phyloP scores from a whole-genome alignment of 768 basidiomycete genomes.

The Thelephora aurantiotincta region DNA sequence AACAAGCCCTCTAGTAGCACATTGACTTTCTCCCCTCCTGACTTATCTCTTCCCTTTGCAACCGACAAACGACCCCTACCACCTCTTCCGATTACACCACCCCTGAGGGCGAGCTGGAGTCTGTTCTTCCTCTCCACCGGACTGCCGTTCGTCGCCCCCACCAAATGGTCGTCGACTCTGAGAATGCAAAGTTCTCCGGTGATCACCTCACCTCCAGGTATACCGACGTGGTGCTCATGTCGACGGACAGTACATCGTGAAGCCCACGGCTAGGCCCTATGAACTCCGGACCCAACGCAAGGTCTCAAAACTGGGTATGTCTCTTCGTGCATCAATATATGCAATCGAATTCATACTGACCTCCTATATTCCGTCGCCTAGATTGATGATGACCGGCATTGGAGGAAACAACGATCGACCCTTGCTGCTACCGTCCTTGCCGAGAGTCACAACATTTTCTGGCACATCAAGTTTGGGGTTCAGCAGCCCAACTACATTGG shows the following conservation, averaged over 20 bases:
- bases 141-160: conserved; percentile 70
- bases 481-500: conserved; percentile 98
- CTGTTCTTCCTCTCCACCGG: conserved; percentile 62
- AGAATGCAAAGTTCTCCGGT: conserved; percentile 69
- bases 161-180: conserved; percentile 68
- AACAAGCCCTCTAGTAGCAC: conserved; percentile 45
- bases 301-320: conserved; percentile 85
- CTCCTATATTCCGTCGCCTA: conserved; percentile 18
- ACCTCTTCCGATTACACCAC: conserved; percentile 58
- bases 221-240: conserved; percentile 61
- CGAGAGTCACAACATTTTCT: conserved; percentile 86
- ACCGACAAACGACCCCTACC: conserved; percentile 33
- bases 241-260: conserved; percentile 66
- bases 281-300: conserved; percentile 85
- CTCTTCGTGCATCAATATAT: conserved; percentile 5
- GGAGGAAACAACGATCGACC: conserved; percentile 95
- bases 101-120: conserved; percentile 59
- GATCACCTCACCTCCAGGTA: conserved; percentile 76
- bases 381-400: conserved; percentile 92
- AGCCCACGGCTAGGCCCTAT: conserved; percentile 65
- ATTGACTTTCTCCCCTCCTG: conserved; percentile 17
- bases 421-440: conserved; percentile 90
- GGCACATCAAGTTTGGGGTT: conserved; percentile 86
- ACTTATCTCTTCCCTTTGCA: conserved; percentile 8
- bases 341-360: conserved; percentile 1